A percentile compares a stretch with the other conserved stretches of the same genome.
Conservation (phyloP, 2,329 filamentous ascomycete species). For the Aspergillus sergii region DNA sequence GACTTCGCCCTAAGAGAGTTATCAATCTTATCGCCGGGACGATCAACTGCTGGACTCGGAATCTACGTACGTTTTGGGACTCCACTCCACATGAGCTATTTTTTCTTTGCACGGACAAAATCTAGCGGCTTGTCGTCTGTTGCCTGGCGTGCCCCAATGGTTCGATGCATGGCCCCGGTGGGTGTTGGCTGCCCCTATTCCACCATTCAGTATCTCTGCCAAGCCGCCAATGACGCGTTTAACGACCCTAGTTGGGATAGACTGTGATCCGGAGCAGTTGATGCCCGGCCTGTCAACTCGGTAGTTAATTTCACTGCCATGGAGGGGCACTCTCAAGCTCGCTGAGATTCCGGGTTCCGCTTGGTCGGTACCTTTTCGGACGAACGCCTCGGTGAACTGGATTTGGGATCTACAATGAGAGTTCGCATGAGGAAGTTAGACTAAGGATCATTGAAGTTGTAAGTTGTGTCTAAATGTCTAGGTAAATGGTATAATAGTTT, state of each 20-base stretch:
- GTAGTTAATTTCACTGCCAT: background rate
- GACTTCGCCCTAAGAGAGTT: conserved; percentile 8
- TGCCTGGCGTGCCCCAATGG: background rate
- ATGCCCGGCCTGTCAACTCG: background rate
- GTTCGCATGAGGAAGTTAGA: background rate
- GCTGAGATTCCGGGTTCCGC: background rate
- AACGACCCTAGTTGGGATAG: background rate
- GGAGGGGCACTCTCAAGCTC: background rate
- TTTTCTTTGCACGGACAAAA: background rate
- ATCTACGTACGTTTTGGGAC: background rate
- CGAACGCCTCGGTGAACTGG: background rate
- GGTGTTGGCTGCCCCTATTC: background rate
- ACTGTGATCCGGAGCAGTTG: background rate
- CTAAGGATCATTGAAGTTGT: background rate
- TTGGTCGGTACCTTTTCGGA: background rate
- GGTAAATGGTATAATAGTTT: background rate
- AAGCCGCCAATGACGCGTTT: conserved; percentile 2
- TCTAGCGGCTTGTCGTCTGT: background rate
- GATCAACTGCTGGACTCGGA: background rate
- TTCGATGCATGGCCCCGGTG: background rate
- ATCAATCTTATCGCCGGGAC: conserved; percentile 14
- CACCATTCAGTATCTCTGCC: background rate
- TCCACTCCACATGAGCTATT: conserved; percentile 4
- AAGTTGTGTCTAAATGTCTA: background rate
- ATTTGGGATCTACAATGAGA: background rate